Conservation (phyloP, 257 asterid species). For the Ocimum tenuiflorum region DNA sequence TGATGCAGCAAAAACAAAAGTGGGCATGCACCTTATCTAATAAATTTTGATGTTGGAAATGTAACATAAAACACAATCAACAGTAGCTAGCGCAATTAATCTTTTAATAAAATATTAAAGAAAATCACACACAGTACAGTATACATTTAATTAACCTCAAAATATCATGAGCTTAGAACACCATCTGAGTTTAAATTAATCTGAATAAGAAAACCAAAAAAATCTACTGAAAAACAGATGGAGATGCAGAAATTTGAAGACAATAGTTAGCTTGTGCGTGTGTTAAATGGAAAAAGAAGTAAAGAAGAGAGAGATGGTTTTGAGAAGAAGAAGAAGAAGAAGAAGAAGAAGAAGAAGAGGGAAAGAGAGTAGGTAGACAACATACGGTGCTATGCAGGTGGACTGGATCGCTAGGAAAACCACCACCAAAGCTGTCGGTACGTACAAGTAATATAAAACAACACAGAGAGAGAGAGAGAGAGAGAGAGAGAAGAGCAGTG, state of each 20-base stretch:
- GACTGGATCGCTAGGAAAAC: conserved; percentile 15
- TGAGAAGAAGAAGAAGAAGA: too few relatives aligned
- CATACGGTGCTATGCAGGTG: conserved; percentile 12
- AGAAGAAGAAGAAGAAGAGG: background rate
- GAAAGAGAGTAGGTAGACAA: background rate
- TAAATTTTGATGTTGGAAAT: background rate
- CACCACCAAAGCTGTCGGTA: conserved; percentile 31
- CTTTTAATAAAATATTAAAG: too few relatives aligned
- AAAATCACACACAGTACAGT: too few relatives aligned
- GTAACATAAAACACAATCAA: background rate
- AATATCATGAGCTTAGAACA: too few relatives aligned
- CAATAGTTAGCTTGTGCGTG: background rate
- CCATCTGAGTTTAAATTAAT: too few relatives aligned
- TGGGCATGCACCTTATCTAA: conserved; percentile 29
- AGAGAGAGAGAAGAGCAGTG: conserved; percentile 13
- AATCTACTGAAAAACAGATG: too few relatives aligned
- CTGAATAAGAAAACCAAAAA: too few relatives aligned
- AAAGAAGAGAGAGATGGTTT: background rate
- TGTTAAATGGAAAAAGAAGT: background rate
- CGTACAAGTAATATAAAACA: conserved; percentile 27
- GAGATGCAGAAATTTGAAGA: too few relatives aligned
- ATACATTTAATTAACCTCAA: too few relatives aligned
- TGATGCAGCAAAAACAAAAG: conserved; percentile 5
- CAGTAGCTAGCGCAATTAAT: background rate
- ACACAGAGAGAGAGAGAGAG: conserved; percentile 10